These are phyloP conservation scores for Dothidotthia symphoricarpi DNA, from an alignment of 2,329 filamentous ascomycete genomes.

Conservation along the genomic window DNA sequence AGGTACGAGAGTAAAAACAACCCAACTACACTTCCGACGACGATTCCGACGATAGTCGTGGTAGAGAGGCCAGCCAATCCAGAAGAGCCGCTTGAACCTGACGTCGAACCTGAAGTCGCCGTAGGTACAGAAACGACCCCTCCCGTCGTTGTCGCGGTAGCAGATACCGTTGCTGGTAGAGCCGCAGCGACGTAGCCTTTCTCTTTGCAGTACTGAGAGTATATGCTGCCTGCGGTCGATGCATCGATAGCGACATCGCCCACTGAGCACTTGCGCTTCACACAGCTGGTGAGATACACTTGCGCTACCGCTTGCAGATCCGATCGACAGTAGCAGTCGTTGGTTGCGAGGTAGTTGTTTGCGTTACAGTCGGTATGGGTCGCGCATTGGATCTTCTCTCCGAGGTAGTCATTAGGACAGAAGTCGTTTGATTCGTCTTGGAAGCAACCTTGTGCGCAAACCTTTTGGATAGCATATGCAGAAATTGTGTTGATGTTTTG, in stretches of 20 bases:
- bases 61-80: conserved; percentile 3
- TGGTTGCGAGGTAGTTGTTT: conserved; percentile 12
- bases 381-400: conserved; percentile 9
- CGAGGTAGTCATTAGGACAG: conserved; percentile 11
- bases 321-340: conserved; percentile 17
- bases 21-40: conserved; percentile 9
- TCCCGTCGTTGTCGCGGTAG: conserved; percentile 7
- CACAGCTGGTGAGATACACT: conserved; percentile 10
- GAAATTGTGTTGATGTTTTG: conserved; percentile 12
- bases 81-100: not conserved
- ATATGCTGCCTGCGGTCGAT: conserved; percentile 12
- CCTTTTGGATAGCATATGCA: conserved; percentile 8
- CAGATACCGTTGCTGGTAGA: conserved; percentile 4
- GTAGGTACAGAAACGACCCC: not conserved
- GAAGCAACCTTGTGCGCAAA: conserved; percentile 14
- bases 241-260: conserved; percentile 13
- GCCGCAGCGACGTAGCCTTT: conserved; percentile 12
- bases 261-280: conserved; percentile 6
- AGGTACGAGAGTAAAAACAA: conserved; percentile 6
- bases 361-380: conserved; percentile 2
- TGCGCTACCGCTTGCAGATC: conserved; percentile 12
- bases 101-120: not conserved
- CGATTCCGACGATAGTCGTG: conserved; percentile 13
- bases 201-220: conserved; percentile 10
- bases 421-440: not conserved